Evolutionary conservation across 495 filamentous ascomycete genomes (phyloP), one percentile per base, ranked within the genome.

Genomic region (Choiromyces venosus): DNA sequence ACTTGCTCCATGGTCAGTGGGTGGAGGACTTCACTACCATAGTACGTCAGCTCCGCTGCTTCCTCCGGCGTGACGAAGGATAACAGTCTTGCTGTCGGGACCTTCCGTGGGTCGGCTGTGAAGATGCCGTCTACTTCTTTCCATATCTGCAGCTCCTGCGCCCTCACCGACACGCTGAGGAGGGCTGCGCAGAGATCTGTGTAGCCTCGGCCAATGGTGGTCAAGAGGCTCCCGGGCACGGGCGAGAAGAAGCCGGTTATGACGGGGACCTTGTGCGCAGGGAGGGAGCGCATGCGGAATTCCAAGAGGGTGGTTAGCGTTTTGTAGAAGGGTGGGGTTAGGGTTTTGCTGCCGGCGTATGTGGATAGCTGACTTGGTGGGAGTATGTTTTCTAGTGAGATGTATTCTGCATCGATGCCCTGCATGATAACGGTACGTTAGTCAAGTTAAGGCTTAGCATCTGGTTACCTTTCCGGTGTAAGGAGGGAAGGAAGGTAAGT

Each of bases 1-100:
- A 94, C 93, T 82, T 97, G 94, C 83, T 99, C 93, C 91, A 97
- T 97, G 70, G 94, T 99, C 77, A 96, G 90, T 69, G 94, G 93
- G 37, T 21, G 38, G 79, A 97, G 95, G 77, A 42, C 65, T n/a
- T 78, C 68, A 10, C 52, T 65, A 19, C 92, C 93, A 80, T 95
- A 95, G 78, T 94, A 96, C 16, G 93, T 96, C 77, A 95, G 86
- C 82, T 96, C 93, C 16, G 92, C 91, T 9, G 93, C 92, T 79
- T 95, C 92, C 29, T 91, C 88, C 0, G 92, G 92, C 2, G 91
- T 92, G 80, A 96, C 93, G 18, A 88, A 87, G 2, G 87, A 80
- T 39, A 97, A 84, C 33, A 95, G 86, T 46, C 88, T 84, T 18
- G 92, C 92, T 2, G 91, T 92, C 0, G 91, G 91, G 36, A 95